Evolutionary conservation across 129 eudicot species (phyloP).

Genomic region (Pulicaria dysenterica): DNA sequence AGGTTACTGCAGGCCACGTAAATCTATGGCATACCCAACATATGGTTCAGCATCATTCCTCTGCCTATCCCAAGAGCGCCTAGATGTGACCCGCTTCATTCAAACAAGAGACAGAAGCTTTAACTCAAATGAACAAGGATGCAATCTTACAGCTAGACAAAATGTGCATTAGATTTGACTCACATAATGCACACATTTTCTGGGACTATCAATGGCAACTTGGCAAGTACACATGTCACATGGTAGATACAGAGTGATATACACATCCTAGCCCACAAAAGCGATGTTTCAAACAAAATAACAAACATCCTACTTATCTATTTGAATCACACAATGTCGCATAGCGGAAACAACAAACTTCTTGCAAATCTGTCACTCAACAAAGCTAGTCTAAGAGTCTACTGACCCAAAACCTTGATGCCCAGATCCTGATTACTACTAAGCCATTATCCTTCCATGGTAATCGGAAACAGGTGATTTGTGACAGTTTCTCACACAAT

Average conservation of each 20-base stretch:
- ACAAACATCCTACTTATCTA: slow-evolving; percentile 16
- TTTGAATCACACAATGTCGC: slow-evolving; percentile 7
- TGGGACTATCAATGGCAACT: slow-evolving; percentile 6
- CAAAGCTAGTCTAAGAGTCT: background rate
- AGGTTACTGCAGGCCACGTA: background rate
- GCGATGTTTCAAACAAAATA: background rate
- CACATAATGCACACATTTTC: background rate
- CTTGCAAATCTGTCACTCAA: slow-evolving; percentile 14
- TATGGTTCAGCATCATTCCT: background rate
- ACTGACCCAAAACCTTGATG: too few relatives aligned
- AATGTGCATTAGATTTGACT: background rate
- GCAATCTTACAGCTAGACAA: slow-evolving; percentile 14
- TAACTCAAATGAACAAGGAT: background rate
- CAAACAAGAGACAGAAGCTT: slow-evolving; percentile 18
- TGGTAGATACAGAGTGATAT: slow-evolving; percentile 12
- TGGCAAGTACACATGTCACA: background rate
- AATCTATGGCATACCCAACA: slow-evolving; percentile 1
- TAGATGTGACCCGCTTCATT: background rate
- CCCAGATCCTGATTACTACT: background rate
- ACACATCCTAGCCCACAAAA: background rate
- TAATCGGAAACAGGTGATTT: too few relatives aligned
- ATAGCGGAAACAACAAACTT: slow-evolving; percentile 9
- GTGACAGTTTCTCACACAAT: too few relatives aligned
- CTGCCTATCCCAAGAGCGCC: background rate
- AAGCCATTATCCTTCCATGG: background rate